phyloP scores from a whole-genome alignment of 1,284 basidiomycete species.

The Agaricales sp. region DNA sequence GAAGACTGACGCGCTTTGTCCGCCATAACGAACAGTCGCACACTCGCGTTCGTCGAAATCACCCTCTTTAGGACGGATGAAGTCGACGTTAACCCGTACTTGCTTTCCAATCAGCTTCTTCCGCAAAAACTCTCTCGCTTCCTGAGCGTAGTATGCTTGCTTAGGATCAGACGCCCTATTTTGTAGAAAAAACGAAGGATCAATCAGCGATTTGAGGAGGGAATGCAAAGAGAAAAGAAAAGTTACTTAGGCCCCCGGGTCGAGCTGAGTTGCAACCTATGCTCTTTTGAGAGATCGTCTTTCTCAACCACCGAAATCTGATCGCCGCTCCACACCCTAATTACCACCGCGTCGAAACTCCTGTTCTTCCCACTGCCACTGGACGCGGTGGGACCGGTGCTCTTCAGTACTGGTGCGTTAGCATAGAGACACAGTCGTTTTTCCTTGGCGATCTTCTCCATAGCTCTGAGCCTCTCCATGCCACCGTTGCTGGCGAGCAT shows the following conservation, averaged over 20 bases:
- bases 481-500: constrained; percentile 75
- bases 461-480: constrained; percentile 80
- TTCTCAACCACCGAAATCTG: constrained; percentile 79
- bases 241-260: constrained; percentile 77
- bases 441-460: constrained; percentile 82
- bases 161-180: constrained; percentile 77
- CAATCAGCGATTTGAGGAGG: constrained; percentile 2
- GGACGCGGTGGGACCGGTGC: constrained; percentile 30
- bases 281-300: constrained; percentile 59
- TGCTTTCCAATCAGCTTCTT: constrained; percentile 88
- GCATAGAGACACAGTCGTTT: constrained; percentile 77
- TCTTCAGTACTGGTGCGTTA: constrained; percentile 33
- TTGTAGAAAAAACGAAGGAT: constrained; percentile 8
- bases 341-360: constrained; percentile 76
- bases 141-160: constrained; percentile 82
- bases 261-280: constrained; percentile 82
- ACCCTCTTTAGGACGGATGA: constrained; percentile 85
- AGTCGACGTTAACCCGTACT: constrained; percentile 80
- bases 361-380: constrained; percentile 18
- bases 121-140: constrained; percentile 87
- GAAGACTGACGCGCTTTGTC: constrained; percentile 51
- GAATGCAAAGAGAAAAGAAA: constrained; percentile 3
- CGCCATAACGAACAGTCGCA: constrained; percentile 80
- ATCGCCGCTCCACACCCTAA: constrained; percentile 88
- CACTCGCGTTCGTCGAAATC: constrained; percentile 91